Evolutionary conservation across 192 early-diverging fungal genomes (phyloP).

Genomic region (Gigaspora rosea): DNA sequence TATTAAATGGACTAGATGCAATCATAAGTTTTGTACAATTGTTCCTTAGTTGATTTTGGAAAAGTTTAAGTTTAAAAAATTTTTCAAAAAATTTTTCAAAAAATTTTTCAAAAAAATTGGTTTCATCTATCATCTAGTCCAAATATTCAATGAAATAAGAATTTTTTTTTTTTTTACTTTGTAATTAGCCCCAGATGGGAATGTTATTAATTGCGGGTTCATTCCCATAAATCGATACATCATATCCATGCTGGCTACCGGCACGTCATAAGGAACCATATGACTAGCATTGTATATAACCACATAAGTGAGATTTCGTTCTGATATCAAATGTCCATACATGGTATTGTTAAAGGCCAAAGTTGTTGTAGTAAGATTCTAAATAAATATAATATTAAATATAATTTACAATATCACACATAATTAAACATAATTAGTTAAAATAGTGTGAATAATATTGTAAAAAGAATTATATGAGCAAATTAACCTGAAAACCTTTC

Average conservation of each 20-base stretch:
- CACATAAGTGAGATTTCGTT: constrained; percentile 75
- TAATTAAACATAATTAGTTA: not conserved
- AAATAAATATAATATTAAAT: not conserved
- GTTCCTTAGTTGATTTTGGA: too few relatives aligned
- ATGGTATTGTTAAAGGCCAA: constrained; percentile 54
- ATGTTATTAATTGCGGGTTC: constrained; percentile 30
- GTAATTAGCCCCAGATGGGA: constrained; percentile 33
- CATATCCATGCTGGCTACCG: constrained; percentile 77
- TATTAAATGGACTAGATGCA: too few relatives aligned
- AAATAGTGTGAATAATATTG: not conserved
- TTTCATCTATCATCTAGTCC: not conserved
- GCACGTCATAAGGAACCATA: constrained; percentile 90
- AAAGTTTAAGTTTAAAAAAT: too few relatives aligned
- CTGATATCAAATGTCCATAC: constrained; percentile 47
- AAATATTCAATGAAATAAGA: not conserved
- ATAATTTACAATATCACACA: not conserved
- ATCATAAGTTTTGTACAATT: too few relatives aligned
- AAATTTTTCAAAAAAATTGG: too few relatives aligned
- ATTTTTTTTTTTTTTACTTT: not conserved
- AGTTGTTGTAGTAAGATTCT: not conserved
- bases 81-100: too few relatives aligned
- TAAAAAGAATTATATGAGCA: not conserved
- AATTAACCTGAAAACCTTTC: constrained; percentile 58
- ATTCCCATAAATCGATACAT: constrained; percentile 81
- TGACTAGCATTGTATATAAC: constrained; percentile 84